phyloP scores from a whole-genome alignment of 768 basidiomycete species.

The Lactarius sp. region DNA sequence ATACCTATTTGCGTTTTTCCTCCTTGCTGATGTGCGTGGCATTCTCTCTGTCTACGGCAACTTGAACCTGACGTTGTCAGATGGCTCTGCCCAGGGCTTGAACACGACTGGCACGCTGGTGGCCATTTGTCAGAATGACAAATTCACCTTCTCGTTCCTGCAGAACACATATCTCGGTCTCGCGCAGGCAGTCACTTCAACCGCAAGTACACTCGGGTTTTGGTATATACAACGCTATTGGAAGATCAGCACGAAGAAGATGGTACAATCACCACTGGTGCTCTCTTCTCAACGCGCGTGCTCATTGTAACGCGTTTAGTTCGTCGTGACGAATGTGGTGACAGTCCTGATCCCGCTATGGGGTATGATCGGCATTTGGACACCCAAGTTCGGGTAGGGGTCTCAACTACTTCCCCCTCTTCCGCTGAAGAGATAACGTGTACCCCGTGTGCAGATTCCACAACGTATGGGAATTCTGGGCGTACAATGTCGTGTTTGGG shows the following conservation, averaged over 20 bases:
- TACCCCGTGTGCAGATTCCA: conserved; percentile 43
- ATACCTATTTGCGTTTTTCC: conserved; percentile 71
- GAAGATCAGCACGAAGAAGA: conserved; percentile 76
- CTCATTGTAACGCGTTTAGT: conserved; percentile 37
- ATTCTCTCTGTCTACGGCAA: not conserved
- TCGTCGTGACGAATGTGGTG: conserved; percentile 69
- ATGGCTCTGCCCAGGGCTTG: conserved; percentile 47
- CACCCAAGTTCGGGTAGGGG: conserved; percentile 59
- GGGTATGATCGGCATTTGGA: conserved; percentile 88
- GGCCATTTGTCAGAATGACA: conserved; percentile 73
- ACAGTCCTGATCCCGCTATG: conserved; percentile 77
- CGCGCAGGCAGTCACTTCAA: conserved; percentile 71
- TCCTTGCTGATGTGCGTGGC: conserved; percentile 64
- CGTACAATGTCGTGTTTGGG: conserved; percentile 75
- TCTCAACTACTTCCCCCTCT: not conserved
- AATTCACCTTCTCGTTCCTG: conserved; percentile 76
- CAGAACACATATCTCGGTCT: conserved; percentile 77
- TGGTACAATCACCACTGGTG: conserved; percentile 38
- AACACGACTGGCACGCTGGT: conserved; percentile 78
- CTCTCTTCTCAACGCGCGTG: not conserved
- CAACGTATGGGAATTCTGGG: conserved; percentile 87
- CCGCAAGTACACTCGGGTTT: conserved; percentile 62
- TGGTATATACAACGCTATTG: conserved; percentile 81
- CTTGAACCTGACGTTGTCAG: not conserved
- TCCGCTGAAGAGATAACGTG: not conserved